Conservation (phyloP, 257 asterid genomes). For the Eustoma russellianum region DNA sequence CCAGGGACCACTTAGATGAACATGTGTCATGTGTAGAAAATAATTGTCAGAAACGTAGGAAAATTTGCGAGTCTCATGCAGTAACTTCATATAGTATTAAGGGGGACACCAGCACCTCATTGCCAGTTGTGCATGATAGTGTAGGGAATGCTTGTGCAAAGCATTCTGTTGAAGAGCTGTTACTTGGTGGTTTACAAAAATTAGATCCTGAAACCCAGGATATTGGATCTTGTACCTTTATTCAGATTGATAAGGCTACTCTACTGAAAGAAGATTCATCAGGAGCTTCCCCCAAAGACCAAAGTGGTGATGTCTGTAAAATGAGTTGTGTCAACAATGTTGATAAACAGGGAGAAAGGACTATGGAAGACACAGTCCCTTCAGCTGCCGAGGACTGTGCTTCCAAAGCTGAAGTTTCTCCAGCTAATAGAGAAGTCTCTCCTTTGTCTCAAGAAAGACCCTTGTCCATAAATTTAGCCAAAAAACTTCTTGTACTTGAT, state of each 20-base stretch:
- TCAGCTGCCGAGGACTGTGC: constrained; percentile 15
- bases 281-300: too few relatives aligned
- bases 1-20: constrained; percentile 17
- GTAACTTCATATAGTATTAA: constrained; percentile 5
- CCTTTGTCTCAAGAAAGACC: constrained; percentile 15
- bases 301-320: constrained; percentile 15
- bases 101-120: constrained; percentile 9
- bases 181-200: constrained; percentile 3
- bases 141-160: constrained; percentile 7
- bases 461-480: constrained; percentile 16
- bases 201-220: too few relatives aligned
- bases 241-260: too few relatives aligned
- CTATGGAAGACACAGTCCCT: not conserved
- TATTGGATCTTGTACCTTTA: too few relatives aligned
- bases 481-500: constrained; percentile 88
- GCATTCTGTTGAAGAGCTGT: constrained; percentile 13
- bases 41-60: not conserved
- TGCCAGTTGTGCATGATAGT: not conserved
- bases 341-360: not conserved
- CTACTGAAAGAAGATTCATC: too few relatives aligned
- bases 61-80: constrained; percentile 12
- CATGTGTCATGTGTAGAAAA: constrained; percentile 1
- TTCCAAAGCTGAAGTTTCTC: constrained; percentile 12
- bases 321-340: constrained; percentile 7
- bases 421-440: constrained; percentile 9